Evolutionary conservation across 371 early-diverging fungal species (phyloP), one percentile per base, ranked within the genome.

Genomic region (Mucor sp.): DNA sequence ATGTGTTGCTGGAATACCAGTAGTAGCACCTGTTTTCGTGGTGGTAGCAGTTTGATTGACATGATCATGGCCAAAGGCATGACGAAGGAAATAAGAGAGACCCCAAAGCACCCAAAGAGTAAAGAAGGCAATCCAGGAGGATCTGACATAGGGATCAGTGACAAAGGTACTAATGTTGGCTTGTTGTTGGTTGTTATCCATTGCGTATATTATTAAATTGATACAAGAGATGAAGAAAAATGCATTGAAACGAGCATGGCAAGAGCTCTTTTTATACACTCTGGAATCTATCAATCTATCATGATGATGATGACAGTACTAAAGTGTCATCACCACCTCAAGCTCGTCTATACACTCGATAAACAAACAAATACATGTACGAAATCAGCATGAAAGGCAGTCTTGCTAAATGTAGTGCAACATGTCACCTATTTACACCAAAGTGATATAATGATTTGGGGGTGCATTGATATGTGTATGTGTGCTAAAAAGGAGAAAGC

Each of bases 51-150:
- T 30, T 17, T 37, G 50, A 32, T 25, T 44, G 47, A 14, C 30
- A 15, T 66, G 65, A 53, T 71, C 67, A 56, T 37, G n/a, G n/a
- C 70, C 76, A 68, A 75, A 74, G 28, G 63, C 72, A 48, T 80
- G 75, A 28, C 80, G 69, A 37, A 80, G 2, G 50, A 80, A 80
- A 67, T 76, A 80, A 41, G 74, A 35, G 9, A 80, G 56, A 2
- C 78, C 77, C 80, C 80, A 80, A 14, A 73, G 62, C 9, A 70
- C 72, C 74, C 73, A 75, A 4, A 80, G 60, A 19, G 80, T 64
- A 23, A 75, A 72, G 63, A 80, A 80, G n/a, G 80, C 80, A 17
- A 74, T 67, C 79, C 79, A 78, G 7, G 68, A 65, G 6, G 65
- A 67, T 53, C 68, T 67, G 15, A 80, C 78, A 41, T 74, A 28